Evolutionary conservation across 257 asterid genomes (phyloP), one percentile per base, ranked within the genome.

Genomic region (Vinca minor): DNA sequence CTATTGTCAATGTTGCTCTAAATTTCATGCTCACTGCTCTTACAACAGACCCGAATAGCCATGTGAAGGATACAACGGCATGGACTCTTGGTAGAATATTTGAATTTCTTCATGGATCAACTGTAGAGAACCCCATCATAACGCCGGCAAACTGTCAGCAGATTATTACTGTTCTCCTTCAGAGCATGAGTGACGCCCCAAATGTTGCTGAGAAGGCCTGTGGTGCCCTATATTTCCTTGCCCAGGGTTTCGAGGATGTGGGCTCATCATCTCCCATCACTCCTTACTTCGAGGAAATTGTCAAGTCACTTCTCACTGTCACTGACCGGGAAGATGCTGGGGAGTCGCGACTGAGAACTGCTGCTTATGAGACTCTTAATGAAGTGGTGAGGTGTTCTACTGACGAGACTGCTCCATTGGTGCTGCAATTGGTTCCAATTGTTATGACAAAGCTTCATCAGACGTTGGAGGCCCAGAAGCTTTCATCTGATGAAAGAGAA

Each of bases 61-160:
- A 80, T 18, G 89, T 83, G 49, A 83, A 83, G 65, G 89, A 83
- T 69, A 83, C 89, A 10, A 80, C 86, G 39, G 86, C 86, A 6
- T 83, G 89, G 89, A 76, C 83, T 7, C 69, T 83, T 21, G 87
- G 87, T 23, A 78, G 89, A 55, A 81, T 83, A 49, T 83, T 81
- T 9, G 87, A 81, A 69, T 81, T 81, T 65, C 83, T 78, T 62
- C 89, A 83, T 23, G 87, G 87, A 28, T 75, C 76, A 39, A 62
- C 71, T 5, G 67, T 60, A 14, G 76, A 73, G 31, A 66, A 55
- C 5, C 77, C 77, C 23, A 62, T 73, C 20, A 73, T 73, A 14
- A 67, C 73, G 2, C 73, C 72, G 4, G 73, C 69, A 28, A 73
- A 67, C 26, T 73, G 77, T 47, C 77, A 73, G 28, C 77, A 73